phyloP scores from a whole-genome alignment of 345 rosid species.

The Ailanthus altissimus region DNA sequence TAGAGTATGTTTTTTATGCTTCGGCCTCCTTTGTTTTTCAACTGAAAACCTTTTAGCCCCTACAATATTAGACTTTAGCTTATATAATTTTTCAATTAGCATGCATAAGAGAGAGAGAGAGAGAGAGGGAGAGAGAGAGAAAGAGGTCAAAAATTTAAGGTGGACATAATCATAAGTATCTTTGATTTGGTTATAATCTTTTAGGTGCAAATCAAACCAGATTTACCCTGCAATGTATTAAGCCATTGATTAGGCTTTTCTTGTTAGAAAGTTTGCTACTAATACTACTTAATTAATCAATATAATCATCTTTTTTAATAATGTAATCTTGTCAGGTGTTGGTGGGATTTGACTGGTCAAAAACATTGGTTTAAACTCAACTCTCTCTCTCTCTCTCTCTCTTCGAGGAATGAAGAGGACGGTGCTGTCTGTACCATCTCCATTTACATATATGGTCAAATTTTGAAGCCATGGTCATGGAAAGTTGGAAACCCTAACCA shows the following conservation, averaged over 20 bases:
- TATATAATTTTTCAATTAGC: too few species aligned
- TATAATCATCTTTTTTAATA: too few species aligned
- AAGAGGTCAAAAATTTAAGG: neutral
- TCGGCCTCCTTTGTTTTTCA: too few species aligned
- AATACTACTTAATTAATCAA: neutral
- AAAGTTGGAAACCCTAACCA: neutral
- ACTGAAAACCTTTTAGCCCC: too few species aligned
- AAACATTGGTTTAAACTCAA: neutral
- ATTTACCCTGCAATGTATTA: neutral
- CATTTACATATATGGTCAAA: neutral
- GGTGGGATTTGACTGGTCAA: neutral
- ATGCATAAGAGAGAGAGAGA: neutral
- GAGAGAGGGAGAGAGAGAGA: neutral
- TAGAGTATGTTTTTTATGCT: too few species aligned
- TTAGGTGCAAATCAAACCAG: neutral
- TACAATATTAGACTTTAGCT: too few species aligned
- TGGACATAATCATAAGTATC: neutral
- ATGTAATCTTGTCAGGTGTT: neutral
- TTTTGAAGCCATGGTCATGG: too few species aligned
- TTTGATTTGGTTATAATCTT: neutral
- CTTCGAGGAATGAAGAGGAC: neutral
- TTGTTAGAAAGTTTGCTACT: neutral
- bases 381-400: neutral
- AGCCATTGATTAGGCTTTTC: neutral
- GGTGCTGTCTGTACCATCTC: neutral